phyloP scores from a whole-genome alignment of 306 rosid species.

The Lotus japonicus region DNA sequence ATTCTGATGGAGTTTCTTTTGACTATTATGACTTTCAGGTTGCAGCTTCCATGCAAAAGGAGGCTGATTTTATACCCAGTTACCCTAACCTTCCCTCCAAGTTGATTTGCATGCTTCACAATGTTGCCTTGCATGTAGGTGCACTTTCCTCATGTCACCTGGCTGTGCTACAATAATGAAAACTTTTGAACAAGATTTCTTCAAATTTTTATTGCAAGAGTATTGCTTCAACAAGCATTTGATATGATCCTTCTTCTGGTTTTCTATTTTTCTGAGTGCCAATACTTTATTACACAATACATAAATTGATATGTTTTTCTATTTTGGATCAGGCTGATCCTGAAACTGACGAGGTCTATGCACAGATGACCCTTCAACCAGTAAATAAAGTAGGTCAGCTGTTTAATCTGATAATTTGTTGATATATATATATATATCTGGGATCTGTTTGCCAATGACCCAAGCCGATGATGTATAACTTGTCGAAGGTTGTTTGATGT shows the following conservation, averaged over 20 bases:
- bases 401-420: constrained; percentile 31
- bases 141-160: constrained; percentile 6
- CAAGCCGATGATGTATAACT: neutral
- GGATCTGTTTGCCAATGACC: neutral
- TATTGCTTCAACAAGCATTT: constrained; percentile 1
- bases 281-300: neutral
- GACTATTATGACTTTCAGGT: constrained; percentile 47
- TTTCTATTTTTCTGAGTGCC: neutral
- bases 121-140: constrained; percentile 81
- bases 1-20: constrained; percentile 21
- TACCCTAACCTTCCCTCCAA: constrained; percentile 98
- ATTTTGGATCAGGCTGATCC: constrained; percentile 72
- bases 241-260: neutral
- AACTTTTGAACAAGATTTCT: neutral
- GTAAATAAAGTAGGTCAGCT: constrained; percentile 91
- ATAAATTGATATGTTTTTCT: constrained; percentile 5
- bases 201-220: neutral
- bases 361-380: constrained; percentile 98
- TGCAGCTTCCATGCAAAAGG: constrained; percentile 98
- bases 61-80: constrained; percentile 85
- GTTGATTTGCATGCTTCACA: constrained; percentile 96
- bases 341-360: constrained; percentile 95
- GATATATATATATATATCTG: neutral
- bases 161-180: constrained; percentile 6
- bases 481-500: constrained; percentile 19